Base-by-base conservation (phyloP, 352 stramenopile genomes). In the Phytophthora palmivora region DNA sequence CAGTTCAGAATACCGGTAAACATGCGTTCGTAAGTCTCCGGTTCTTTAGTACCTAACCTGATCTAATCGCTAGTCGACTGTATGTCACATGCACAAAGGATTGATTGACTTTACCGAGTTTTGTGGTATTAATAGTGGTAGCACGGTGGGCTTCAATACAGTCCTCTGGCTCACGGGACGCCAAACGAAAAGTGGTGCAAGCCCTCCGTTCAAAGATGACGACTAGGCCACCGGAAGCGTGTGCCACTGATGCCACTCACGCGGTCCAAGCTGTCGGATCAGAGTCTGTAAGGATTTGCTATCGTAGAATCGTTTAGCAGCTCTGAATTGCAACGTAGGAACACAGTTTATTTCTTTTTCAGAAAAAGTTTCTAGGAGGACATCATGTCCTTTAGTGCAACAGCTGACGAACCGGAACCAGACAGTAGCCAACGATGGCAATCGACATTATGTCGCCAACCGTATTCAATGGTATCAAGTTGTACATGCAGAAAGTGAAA, bases 251-350 rank as follows among this genome's bases (percentile, higher is more conserved):
- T 49, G 42, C 42, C 48, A 42, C 42, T 50, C 15, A 54, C n/a
- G 54, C 54, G 43, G 58, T 60, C 48, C 26, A 51, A 65, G 30
- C 30, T 21, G 56, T 18, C 15, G 43, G 57, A 54, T 48, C 38
- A 60, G 48, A 53, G 22, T 45, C 22, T 7, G 2, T 41, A 41
- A 11, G 12, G 57, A 66, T 66, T 66, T 66, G 57, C 49, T 47
- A 26, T 66, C 48, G 48, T 66, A 34, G 33, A 32, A 53, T 66
- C 48, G 57, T 21, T 34, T 48, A 26, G 26, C 26, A 34, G 7
- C 30, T 4, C 6, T 37, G 24, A 49, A 36, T 21, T 49, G 0
- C 24, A 21, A 6, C 16, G 2, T 1, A 49, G 21, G 21, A 16
- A 33, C 21, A 33, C 41, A 18, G 11, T 33, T 32, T 32, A 10